phyloP scores from a whole-genome alignment of 2,329 filamentous ascomycete genomes.

The Drechslerella dactyloides region DNA sequence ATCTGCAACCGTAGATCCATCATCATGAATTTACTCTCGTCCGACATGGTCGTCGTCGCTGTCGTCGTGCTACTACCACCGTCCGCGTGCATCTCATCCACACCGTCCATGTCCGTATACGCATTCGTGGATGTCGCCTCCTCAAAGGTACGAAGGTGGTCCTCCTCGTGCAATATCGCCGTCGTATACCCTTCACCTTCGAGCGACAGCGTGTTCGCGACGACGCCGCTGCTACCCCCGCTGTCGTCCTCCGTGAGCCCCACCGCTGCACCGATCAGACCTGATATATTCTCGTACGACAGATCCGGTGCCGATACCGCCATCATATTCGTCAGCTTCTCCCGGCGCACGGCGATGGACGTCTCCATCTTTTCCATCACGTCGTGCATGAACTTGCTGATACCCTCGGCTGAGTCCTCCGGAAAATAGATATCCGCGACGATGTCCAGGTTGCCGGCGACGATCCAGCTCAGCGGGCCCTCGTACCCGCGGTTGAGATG shows the following conservation, averaged over 20 bases:
- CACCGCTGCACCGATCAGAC: slow-evolving; percentile 35
- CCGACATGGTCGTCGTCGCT: slow-evolving; percentile 10
- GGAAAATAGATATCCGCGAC: slow-evolving; percentile 95
- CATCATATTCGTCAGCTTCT: slow-evolving; percentile 38
- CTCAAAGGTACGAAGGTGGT: slow-evolving; percentile 6
- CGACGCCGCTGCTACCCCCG: slow-evolving; percentile 1
- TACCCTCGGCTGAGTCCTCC: slow-evolving; percentile 81
- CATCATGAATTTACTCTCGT: slow-evolving; percentile 63
- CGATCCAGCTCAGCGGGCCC: slow-evolving; percentile 96
- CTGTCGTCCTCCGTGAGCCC: slow-evolving; percentile 31
- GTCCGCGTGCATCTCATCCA: slow-evolving; percentile 2
- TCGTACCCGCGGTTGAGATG: slow-evolving; percentile 92
- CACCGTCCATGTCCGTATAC: background rate
- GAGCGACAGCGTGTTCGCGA: background rate
- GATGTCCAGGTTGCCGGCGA: slow-evolving; percentile 95
- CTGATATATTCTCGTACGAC: slow-evolving; percentile 37
- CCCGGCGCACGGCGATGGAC: slow-evolving; percentile 68
- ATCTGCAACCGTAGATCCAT: slow-evolving; percentile 95
- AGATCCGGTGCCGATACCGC: slow-evolving; percentile 17
- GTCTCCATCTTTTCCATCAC: slow-evolving; percentile 97
- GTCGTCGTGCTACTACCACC: background rate
- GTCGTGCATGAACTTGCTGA: slow-evolving; percentile 93
- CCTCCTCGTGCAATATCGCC: slow-evolving; percentile 19
- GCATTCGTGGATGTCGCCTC: slow-evolving; percentile 9
- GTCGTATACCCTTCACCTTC: slow-evolving; percentile 24